Base-by-base conservation (phyloP, 345 rosid species). In the Eutrema yunnanense region DNA sequence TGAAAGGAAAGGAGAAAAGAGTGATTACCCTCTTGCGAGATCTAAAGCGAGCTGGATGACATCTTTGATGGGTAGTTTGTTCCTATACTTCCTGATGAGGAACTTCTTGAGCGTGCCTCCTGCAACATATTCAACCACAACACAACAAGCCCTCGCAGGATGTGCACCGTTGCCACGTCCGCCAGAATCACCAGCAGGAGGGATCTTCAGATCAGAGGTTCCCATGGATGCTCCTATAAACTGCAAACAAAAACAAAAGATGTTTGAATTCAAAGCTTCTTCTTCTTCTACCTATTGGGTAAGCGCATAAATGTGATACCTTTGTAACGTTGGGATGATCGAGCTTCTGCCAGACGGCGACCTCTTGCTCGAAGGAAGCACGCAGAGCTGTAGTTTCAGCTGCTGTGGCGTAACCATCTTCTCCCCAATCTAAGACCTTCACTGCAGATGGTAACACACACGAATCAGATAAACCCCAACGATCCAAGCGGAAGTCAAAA, bases 161-260 rank as follows among this genome's bases (percentile, higher is more conserved):
- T 83, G 82, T 16, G 83, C 72, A n/a, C 62, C 62, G 79, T 72
- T 72, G 44, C 67, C 80, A 65, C 69, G 62, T 66, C 81, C 93
- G 19, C 75, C 72, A 47, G 81, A 19, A 67, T 30, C 83, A 56
- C 57, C 56, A 56, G 84, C 38, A 14, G 74, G 84, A 13, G 78
- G 90, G 76, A 90, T 81, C 74, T 77, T 88, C 44, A 90, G 88
- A 69, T 90, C 85, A 64, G 91, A 85, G 64, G 93, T 88, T 75
- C 96, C 96, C 90, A 90, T 90, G 53, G 96, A 88, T 57, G 96
- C 96, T 79, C 96, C 96, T 34, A 88, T 77, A 63, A 90, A 90
- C 93, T 90, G 78, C 26, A 64, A 65, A 36, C 7, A 34, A 9
- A 9, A 3, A 48, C 1, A 43, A 4, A 34, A 29, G 6, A 54